These are phyloP conservation scores for Parachlorella kessleri DNA, from an alignment of 139 green algal species.

Conservation along the genomic window DNA sequence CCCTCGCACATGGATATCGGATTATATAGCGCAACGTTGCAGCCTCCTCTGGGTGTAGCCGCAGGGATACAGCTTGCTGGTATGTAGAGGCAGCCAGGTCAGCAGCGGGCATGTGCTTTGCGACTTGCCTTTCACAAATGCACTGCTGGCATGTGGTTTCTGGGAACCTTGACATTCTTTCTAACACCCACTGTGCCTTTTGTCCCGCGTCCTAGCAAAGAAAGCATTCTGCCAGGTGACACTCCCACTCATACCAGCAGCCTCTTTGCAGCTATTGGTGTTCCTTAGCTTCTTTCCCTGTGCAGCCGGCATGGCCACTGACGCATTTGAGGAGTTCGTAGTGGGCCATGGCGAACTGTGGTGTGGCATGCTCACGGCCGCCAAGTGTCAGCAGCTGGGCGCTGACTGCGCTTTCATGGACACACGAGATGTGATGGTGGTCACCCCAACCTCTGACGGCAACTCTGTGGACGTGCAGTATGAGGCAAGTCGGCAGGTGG, in stretches of 20 bases:
- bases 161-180: no score
- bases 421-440: constrained; percentile 91
- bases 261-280: no score
- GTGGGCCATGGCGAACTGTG: constrained; percentile 99
- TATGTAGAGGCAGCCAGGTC: background rate
- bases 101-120: no score
- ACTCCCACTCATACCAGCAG: no score
- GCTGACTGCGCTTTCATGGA: constrained; percentile 85
- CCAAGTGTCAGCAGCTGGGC: constrained; percentile 65
- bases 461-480: constrained; percentile 91
- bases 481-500: constrained; percentile 44
- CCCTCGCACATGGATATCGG: no score
- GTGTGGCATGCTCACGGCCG: constrained; percentile 84
- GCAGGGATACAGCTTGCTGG: background rate
- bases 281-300: background rate
- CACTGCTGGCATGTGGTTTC: no score
- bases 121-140: no score
- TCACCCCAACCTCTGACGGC: constrained; percentile 60
- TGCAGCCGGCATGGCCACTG: constrained; percentile 85
- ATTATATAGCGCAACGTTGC: no score
- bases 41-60: constrained; percentile 9
- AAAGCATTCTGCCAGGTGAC: no score
- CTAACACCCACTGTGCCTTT: no score
- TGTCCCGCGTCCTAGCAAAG: no score
- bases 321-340: constrained; percentile 95